Conservation (phyloP, 2,329 filamentous ascomycete genomes). For the Aspergillus cejpii region DNA sequence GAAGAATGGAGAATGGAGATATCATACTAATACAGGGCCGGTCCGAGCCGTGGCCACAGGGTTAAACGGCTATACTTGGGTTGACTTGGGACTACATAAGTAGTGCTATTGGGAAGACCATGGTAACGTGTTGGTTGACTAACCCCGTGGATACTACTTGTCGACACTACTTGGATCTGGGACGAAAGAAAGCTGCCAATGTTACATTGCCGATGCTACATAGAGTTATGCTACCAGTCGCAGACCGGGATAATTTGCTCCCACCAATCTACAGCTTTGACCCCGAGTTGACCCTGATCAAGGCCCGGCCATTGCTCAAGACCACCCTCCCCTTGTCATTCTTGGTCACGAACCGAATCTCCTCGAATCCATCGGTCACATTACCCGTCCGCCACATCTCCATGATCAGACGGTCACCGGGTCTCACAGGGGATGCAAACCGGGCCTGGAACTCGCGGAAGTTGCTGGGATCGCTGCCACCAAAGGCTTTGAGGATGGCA, state of each 20-base stretch:
- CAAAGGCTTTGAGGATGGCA: slow-evolving; percentile 64
- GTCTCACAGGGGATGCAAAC: slow-evolving; percentile 77
- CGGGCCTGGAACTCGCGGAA: slow-evolving; percentile 83
- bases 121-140: too few species aligned
- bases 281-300: slow-evolving; percentile 54
- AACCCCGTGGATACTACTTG: slow-evolving; percentile 52
- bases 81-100: too few species aligned
- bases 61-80: too few species aligned
- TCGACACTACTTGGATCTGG: slow-evolving; percentile 50
- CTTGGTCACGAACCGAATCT: slow-evolving; percentile 71
- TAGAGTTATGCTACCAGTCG: too few species aligned
- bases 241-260: too few species aligned
- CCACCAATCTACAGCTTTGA: background rate
- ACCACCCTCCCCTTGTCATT: slow-evolving; percentile 77
- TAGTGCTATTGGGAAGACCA: too few species aligned
- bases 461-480: slow-evolving; percentile 70
- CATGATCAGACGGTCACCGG: slow-evolving; percentile 73
- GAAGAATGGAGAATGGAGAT: too few species aligned
- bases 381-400: slow-evolving; percentile 74
- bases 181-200: slow-evolving; percentile 57
- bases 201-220: slow-evolving; percentile 32
- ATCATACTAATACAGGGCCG: too few species aligned
- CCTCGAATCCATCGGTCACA: slow-evolving; percentile 60
- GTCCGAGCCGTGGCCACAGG: too few species aligned
- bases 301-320: slow-evolving; percentile 75